These are phyloP conservation scores for Imleria badia DNA, from an alignment of 768 basidiomycete genomes.

Conservation along the genomic window DNA sequence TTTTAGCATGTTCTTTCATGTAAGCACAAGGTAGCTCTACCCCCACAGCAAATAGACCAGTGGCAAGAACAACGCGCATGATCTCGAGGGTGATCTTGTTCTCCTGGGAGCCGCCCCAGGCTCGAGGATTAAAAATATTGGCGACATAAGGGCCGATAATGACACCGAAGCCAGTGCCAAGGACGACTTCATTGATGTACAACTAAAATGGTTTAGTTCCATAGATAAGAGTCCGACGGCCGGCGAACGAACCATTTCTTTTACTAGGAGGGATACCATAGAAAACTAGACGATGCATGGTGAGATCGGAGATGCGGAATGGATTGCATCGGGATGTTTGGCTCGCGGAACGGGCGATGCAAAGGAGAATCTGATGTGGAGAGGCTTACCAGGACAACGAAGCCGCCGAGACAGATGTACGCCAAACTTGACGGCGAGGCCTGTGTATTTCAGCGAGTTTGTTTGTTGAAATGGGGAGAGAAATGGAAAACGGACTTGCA, in stretches of 20 bases:
- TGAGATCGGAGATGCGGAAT: neutral
- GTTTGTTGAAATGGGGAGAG: neutral
- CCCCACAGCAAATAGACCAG: conserved; percentile 92
- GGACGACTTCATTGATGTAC: conserved; percentile 91
- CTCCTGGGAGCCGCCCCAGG: conserved; percentile 61
- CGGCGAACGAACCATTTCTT: conserved; percentile 61
- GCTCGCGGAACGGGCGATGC: too few relatives aligned
- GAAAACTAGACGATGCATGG: conserved; percentile 57
- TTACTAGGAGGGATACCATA: conserved; percentile 76
- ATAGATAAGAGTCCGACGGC: neutral
- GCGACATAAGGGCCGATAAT: conserved; percentile 72
- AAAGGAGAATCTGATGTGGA: neutral
- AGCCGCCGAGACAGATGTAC: conserved; percentile 64
- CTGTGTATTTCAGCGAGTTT: conserved; percentile 38
- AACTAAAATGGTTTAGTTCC: conserved; percentile 40
- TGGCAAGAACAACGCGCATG: conserved; percentile 85
- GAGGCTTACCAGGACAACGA: conserved; percentile 44
- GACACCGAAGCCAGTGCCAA: conserved; percentile 69
- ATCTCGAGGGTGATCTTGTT: conserved; percentile 80
- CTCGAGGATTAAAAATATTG: conserved; percentile 71
- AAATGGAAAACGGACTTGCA: conserved; percentile 26
- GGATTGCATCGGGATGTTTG: too few relatives aligned
- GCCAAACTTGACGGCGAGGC: conserved; percentile 51
- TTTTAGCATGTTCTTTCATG: conserved; percentile 74
- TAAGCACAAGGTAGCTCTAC: conserved; percentile 89